Conservation (phyloP, 192 early-diverging fungal genomes). For the Dissophora ornata region DNA sequence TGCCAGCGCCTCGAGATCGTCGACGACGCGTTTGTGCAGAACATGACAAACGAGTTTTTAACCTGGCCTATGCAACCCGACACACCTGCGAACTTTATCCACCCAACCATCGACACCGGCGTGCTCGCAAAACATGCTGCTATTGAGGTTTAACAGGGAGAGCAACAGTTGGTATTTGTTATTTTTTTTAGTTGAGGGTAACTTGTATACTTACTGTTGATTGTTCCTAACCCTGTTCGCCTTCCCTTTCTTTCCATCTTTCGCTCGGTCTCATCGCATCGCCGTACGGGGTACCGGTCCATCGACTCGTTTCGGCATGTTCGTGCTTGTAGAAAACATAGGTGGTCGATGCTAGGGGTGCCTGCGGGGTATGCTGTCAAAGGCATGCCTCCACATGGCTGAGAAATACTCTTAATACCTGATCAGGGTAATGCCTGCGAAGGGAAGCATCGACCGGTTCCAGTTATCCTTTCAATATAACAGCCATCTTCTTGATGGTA, state of each 20-base stretch:
- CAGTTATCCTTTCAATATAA: no score
- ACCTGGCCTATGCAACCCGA: slow-evolving; percentile 53
- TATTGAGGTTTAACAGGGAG: slow-evolving; percentile 1
- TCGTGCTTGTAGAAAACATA: no score
- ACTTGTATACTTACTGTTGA: no score
- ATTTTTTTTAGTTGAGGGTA: no score
- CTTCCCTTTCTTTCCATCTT: background rate
- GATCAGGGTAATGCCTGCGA: slow-evolving; percentile 65
- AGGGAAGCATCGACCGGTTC: slow-evolving; percentile 52
- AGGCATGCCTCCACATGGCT: slow-evolving; percentile 34
- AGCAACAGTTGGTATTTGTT: background rate
- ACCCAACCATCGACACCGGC: slow-evolving; percentile 52
- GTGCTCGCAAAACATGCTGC: slow-evolving; percentile 36
- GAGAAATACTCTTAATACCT: slow-evolving; percentile 63
- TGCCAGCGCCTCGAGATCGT: slow-evolving; percentile 69
- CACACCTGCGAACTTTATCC: slow-evolving; percentile 27
- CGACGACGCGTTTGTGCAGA: slow-evolving; percentile 64
- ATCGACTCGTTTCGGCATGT: background rate
- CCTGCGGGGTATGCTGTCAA: slow-evolving; percentile 9
- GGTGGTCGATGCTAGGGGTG: slow-evolving; percentile 59
- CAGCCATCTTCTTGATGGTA: no score
- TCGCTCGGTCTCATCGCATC: background rate
- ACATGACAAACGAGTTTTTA: slow-evolving; percentile 71
- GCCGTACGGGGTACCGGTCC: background rate
- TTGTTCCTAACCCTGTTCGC: no score